Percentiles rank a stretch among this genome's conserved stretches.
Evolutionary conservation across 2,329 filamentous ascomycete species (phyloP).

Genomic region (Sphaerulina populicola): DNA sequence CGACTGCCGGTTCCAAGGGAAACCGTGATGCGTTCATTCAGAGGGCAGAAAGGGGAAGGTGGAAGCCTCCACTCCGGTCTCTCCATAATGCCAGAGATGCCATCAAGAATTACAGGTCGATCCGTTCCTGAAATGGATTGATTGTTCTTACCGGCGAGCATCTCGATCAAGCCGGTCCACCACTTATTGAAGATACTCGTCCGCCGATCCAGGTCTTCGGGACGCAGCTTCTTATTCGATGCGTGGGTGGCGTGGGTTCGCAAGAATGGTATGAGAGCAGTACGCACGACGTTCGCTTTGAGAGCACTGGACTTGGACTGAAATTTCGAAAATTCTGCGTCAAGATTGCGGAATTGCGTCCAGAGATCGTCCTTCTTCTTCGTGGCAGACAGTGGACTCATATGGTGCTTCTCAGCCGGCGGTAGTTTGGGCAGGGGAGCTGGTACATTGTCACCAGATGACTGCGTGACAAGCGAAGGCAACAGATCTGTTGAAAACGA

Average conservation of each 20-base stretch:
- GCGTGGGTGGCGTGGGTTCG: conserved; percentile 59
- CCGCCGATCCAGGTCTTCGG: conserved; percentile 75
- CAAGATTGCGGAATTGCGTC: conserved; percentile 58
- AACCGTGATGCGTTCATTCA: conserved; percentile 48
- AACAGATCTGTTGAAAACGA: conserved; percentile 45
- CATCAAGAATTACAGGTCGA: conserved; percentile 69
- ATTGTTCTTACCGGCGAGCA: conserved; percentile 66
- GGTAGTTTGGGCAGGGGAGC: conserved; percentile 39
- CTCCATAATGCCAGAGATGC: conserved; percentile 73
- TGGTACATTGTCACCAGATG: conserved; percentile 32
- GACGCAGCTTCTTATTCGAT: conserved; percentile 56
- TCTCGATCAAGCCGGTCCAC: conserved; percentile 76
- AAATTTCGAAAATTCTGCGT: conserved; percentile 65
- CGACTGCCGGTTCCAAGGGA: conserved; percentile 40
- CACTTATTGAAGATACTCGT: conserved; percentile 77
- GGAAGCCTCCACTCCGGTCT: conserved; percentile 76
- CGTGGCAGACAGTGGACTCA: conserved; percentile 23
- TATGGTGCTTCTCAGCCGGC: conserved; percentile 27
- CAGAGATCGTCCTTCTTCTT: conserved; percentile 62
- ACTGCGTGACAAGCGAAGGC: conserved; percentile 33
- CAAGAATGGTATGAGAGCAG: conserved; percentile 67
- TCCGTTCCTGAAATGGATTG: conserved; percentile 79
- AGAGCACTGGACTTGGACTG: conserved; percentile 62
- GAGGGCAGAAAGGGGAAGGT: conserved; percentile 58
- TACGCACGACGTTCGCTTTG: conserved; percentile 67